phyloP scores from a whole-genome alignment of 345 rosid species.

The Hirschfeldia incana region DNA sequence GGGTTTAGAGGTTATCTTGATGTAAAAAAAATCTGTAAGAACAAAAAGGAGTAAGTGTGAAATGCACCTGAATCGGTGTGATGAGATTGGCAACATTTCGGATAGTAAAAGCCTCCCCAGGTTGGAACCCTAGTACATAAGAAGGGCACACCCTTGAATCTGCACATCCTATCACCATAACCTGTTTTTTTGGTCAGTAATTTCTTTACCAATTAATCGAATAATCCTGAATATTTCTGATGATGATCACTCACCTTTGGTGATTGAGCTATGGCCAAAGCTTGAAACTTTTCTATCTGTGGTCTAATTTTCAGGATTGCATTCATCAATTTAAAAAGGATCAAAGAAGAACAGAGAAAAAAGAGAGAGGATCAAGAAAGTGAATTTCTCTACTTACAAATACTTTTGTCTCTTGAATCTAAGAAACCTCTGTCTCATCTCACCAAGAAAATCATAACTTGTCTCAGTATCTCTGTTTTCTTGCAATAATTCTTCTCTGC shows the following conservation, averaged over 20 bases:
- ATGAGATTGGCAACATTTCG: conserved; percentile 94
- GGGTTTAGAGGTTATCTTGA: conserved; percentile 3
- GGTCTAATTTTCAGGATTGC: conserved; percentile 42
- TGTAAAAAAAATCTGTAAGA: neutral
- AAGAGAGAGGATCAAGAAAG: neutral
- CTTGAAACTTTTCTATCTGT: conserved; percentile 63
- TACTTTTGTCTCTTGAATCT: conserved; percentile 57
- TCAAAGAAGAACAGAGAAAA: conserved; percentile 8
- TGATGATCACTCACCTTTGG: conserved; percentile 66
- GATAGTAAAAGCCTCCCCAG: conserved; percentile 89
- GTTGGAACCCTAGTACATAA: conserved; percentile 77
- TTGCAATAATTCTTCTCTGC: conserved; percentile 3
- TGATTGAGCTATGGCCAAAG: conserved; percentile 74
- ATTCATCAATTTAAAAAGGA: neutral
- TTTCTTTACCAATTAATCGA: neutral
- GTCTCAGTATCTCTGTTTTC: neutral
- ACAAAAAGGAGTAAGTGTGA: neutral
- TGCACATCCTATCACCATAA: conserved; percentile 94
- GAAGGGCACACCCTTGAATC: conserved; percentile 97
- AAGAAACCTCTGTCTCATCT: conserved; percentile 58
- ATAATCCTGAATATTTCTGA: neutral
- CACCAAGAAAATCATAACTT: conserved; percentile 34
- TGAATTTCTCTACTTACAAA: conserved; percentile 42
- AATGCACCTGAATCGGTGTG: conserved; percentile 68
- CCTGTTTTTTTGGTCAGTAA: conserved; percentile 51